phyloP scores from a whole-genome alignment of 2,329 filamentous ascomycete genomes.

The Elsinoe arachidis region DNA sequence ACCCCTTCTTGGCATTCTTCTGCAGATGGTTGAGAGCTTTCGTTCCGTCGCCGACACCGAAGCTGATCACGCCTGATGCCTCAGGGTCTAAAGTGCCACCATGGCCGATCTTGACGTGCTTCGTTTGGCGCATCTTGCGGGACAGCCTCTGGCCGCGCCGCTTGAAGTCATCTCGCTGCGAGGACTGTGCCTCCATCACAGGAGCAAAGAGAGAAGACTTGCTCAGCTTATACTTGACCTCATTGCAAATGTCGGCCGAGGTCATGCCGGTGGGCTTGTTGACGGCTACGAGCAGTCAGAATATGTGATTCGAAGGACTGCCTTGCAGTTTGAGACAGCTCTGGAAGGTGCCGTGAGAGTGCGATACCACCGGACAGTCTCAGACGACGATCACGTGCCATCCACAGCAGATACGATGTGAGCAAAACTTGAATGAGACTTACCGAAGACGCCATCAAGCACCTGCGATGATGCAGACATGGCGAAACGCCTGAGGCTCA shows the following conservation, averaged over 20 bases:
- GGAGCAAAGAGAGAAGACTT: conserved; percentile 71
- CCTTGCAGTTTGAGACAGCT: no score
- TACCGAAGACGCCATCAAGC: conserved; percentile 56
- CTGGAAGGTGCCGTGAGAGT: no score
- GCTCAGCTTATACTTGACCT: conserved; percentile 77
- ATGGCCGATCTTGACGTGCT: conserved; percentile 87
- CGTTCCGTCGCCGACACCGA: conserved; percentile 79
- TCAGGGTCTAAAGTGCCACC: conserved; percentile 91
- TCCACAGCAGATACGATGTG: conserved; percentile 14
- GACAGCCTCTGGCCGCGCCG: conserved; percentile 50
- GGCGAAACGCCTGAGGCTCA: conserved; percentile 6
- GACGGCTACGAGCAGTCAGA: conserved; percentile 53
- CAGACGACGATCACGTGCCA: conserved; percentile 11
- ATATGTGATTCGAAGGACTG: neutral
- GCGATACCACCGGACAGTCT: neutral
- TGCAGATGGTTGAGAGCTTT: conserved; percentile 71
- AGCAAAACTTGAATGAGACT: conserved; percentile 17
- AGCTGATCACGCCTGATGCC: conserved; percentile 84
- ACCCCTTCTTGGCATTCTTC: conserved; percentile 73
- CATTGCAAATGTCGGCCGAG: conserved; percentile 83
- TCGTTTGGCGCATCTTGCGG: conserved; percentile 47
- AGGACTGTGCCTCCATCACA: conserved; percentile 58
- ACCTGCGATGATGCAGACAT: conserved; percentile 19
- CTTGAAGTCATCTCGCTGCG: conserved; percentile 49
- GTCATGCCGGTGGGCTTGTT: conserved; percentile 84